phyloP scores from a whole-genome alignment of 495 filamentous ascomycete species.

The Glarea lozoyensis region DNA sequence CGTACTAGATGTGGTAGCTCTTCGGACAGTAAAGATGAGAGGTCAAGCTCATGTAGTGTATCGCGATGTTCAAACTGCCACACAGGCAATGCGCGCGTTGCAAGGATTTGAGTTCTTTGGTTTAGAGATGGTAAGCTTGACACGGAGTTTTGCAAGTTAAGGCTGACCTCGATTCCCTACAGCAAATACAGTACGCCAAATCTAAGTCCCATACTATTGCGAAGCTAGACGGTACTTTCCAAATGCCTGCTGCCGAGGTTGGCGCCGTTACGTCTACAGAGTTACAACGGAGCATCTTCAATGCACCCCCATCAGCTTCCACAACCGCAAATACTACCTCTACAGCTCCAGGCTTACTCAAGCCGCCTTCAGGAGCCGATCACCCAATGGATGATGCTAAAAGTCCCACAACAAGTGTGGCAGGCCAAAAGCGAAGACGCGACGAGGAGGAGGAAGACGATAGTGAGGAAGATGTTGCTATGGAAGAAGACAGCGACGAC shows the following conservation, averaged over 20 bases:
- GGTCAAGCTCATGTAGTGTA: constrained; percentile 93
- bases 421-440: constrained; percentile 57
- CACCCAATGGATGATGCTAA: constrained; percentile 34
- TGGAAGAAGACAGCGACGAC: constrained; percentile 65
- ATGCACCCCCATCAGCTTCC: constrained; percentile 44
- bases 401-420: constrained; percentile 27
- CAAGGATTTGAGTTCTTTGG: constrained; percentile 86
- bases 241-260: constrained; percentile 46
- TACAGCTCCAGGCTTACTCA: constrained; percentile 30
- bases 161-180: constrained; percentile 5
- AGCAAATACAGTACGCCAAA: constrained; percentile 88
- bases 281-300: constrained; percentile 76
- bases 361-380: constrained; percentile 28
- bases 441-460: constrained; percentile 56
- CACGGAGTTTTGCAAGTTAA: not conserved
- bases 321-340: constrained; percentile 31
- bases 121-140: constrained; percentile 63
- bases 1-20: constrained; percentile 85
- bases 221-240: constrained; percentile 85
- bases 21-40: constrained; percentile 84
- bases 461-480: constrained; percentile 54
- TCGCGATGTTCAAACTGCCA: constrained; percentile 75
- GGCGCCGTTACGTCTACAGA: constrained; percentile 57
- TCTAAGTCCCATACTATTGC: constrained; percentile 75
- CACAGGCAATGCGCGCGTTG: constrained; percentile 79